phyloP scores from a whole-genome alignment of 2,329 filamentous ascomycete genomes.

The Hortaea sp. region DNA sequence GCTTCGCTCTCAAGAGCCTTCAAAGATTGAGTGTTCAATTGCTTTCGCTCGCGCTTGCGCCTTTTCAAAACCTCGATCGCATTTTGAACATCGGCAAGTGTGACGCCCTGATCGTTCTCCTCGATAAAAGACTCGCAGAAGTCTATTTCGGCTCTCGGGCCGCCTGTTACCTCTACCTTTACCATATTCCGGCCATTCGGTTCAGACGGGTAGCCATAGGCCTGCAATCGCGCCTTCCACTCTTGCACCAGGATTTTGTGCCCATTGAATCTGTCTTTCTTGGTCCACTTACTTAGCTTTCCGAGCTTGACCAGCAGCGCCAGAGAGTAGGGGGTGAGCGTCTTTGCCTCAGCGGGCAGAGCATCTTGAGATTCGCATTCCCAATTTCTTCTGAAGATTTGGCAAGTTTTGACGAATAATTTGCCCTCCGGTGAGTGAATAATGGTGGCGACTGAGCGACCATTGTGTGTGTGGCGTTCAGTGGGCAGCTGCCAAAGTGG shows the following conservation, averaged over 20 bases:
- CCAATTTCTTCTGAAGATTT: not conserved
- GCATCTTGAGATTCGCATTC: not conserved
- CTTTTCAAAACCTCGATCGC: not conserved
- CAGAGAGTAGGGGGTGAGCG: conserved; percentile 2
- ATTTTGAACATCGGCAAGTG: not conserved
- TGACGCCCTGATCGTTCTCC: conserved; percentile 1
- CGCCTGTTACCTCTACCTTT: not conserved
- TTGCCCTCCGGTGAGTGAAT: not conserved
- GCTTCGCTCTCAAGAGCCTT: too few species aligned
- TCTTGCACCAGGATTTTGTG: not conserved
- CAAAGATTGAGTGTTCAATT: too few species aligned
- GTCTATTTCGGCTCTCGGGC: not conserved
- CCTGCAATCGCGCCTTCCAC: not conserved
- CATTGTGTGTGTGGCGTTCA: not conserved
- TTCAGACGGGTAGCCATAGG: not conserved
- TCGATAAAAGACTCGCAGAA: conserved; percentile 1
- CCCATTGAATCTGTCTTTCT: not conserved
- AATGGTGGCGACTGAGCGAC: not conserved
- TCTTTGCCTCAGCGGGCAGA: not conserved
- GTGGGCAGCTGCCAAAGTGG: conserved; percentile 1
- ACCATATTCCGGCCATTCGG: not conserved
- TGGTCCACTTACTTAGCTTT: not conserved
- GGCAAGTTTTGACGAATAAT: not conserved
- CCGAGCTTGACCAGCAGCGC: not conserved
- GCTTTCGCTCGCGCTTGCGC: too few species aligned